Percentiles rank a stretch among this genome's conserved stretches.
Evolutionary conservation across 2,329 filamentous ascomycete genomes (phyloP).

Genomic region (Malbranchea zuffiana): DNA sequence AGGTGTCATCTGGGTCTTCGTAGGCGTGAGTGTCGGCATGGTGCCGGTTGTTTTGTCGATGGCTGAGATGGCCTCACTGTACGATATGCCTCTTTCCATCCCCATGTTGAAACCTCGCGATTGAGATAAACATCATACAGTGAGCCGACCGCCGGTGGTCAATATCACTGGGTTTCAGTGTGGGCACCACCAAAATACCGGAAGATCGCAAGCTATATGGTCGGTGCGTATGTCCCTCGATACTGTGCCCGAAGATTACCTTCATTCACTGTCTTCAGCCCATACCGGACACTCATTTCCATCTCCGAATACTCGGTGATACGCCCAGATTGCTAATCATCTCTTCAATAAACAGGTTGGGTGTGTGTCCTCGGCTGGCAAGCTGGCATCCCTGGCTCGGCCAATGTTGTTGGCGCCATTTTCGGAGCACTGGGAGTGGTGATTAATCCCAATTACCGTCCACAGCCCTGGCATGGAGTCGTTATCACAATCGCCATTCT

Average conservation of each 20-base stretch:
- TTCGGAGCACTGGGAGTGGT: conserved; percentile 25
- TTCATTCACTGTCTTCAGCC: background rate
- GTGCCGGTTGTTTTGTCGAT: conserved; percentile 10
- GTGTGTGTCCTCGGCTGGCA: conserved; percentile 24
- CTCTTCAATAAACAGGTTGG: conserved; percentile 17
- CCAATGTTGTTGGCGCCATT: conserved; percentile 23
- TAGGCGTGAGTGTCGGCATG: conserved; percentile 9
- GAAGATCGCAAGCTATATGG: conserved; percentile 25
- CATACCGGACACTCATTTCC: background rate
- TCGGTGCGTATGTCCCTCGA: conserved; percentile 7
- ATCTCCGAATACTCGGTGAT: too few relatives aligned
- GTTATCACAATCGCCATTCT: conserved; percentile 20
- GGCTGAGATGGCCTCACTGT: conserved; percentile 15
- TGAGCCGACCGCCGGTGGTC: conserved; percentile 31
- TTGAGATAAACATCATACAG: background rate
- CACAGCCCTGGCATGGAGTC: conserved; percentile 24
- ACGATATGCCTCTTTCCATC: background rate
- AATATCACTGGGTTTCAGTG: conserved; percentile 18
- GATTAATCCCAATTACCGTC: conserved; percentile 20
- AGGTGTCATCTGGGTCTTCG: conserved; percentile 10
- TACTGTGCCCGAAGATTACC: background rate
- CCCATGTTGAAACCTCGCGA: conserved; percentile 2
- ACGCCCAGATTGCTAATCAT: background rate
- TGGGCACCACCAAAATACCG: conserved; percentile 26
- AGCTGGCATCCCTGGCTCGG: conserved; percentile 17